These are phyloP conservation scores for Linaria vulgaris DNA, from an alignment of 257 asterid genomes.

Conservation along the genomic window DNA sequence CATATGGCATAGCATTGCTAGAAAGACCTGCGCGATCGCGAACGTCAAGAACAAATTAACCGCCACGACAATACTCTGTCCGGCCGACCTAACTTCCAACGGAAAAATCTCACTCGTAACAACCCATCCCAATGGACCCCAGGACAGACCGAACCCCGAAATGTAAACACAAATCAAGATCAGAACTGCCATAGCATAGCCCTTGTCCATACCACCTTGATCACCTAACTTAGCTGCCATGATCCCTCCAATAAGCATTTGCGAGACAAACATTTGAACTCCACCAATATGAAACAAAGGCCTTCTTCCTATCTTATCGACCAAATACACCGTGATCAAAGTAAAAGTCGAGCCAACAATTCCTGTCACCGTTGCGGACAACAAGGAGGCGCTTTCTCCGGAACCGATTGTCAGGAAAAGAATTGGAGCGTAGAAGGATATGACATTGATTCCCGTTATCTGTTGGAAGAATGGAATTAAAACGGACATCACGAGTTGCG, in stretches of 20 bases:
- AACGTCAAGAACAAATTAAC: neutral
- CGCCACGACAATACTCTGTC: slow-evolving; percentile 16
- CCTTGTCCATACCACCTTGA: neutral
- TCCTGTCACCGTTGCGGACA: too few relatives aligned
- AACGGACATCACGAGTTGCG: too few relatives aligned
- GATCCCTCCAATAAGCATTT: neutral
- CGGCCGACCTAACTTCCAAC: slow-evolving; percentile 9
- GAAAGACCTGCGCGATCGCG: slow-evolving; percentile 10
- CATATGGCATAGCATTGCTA: slow-evolving; percentile 15
- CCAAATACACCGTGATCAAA: too few relatives aligned
- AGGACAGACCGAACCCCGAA: neutral
- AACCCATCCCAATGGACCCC: slow-evolving; percentile 22
- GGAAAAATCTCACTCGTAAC: neutral
- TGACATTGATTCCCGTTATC: too few relatives aligned
- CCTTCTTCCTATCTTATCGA: too few relatives aligned
- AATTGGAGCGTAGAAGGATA: too few relatives aligned
- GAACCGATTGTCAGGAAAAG: too few relatives aligned
- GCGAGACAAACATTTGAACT: too few relatives aligned
- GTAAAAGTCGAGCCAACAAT: too few relatives aligned
- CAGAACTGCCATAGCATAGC: neutral
- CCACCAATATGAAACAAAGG: too few relatives aligned
- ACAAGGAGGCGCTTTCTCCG: too few relatives aligned
- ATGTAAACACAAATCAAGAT: slow-evolving; percentile 7
- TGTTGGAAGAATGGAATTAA: too few relatives aligned
- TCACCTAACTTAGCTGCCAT: slow-evolving; percentile 18